These are phyloP conservation scores for Fusarium mangiferae DNA, from an alignment of 2,329 filamentous ascomycete genomes.

Conservation along the genomic window DNA sequence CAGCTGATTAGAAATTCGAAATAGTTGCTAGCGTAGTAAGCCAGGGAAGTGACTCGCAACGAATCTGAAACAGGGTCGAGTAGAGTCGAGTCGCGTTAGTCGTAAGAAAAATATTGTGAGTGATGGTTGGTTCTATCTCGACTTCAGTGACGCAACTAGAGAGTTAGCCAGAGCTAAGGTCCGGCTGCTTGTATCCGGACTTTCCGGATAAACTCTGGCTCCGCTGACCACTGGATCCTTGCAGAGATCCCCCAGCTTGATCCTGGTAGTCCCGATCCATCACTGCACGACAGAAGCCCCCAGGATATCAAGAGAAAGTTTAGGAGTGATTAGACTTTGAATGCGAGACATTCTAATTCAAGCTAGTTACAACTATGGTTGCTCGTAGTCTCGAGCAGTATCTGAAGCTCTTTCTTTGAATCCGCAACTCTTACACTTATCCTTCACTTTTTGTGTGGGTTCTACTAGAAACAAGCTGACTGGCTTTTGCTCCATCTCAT, in stretches of 20 bases:
- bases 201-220: slow-evolving; percentile 34
- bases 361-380: not conserved
- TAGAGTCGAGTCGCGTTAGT: slow-evolving; percentile 5
- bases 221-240: slow-evolving; percentile 28
- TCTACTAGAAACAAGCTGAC: not conserved
- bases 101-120: not conserved
- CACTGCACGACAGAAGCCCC: slow-evolving; percentile 27
- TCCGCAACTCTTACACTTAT: not conserved
- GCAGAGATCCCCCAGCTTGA: slow-evolving; percentile 38
- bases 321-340: not conserved
- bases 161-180: slow-evolving; percentile 16
- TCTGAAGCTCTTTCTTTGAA: not conserved
- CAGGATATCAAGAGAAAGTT: not conserved
- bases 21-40: slow-evolving; percentile 9
- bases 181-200: slow-evolving; percentile 8
- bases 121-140: not conserved
- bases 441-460: not conserved
- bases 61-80: slow-evolving; percentile 22
- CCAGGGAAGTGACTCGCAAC: slow-evolving; percentile 12
- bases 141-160: slow-evolving; percentile 41
- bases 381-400: not conserved
- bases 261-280: slow-evolving; percentile 32
- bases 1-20: not conserved
- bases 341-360: not conserved
- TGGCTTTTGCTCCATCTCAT: not conserved